Evolutionary conservation across 1,139 yeast species (phyloP).

Genomic region (Spencermartinsiella ligniputridi): DNA sequence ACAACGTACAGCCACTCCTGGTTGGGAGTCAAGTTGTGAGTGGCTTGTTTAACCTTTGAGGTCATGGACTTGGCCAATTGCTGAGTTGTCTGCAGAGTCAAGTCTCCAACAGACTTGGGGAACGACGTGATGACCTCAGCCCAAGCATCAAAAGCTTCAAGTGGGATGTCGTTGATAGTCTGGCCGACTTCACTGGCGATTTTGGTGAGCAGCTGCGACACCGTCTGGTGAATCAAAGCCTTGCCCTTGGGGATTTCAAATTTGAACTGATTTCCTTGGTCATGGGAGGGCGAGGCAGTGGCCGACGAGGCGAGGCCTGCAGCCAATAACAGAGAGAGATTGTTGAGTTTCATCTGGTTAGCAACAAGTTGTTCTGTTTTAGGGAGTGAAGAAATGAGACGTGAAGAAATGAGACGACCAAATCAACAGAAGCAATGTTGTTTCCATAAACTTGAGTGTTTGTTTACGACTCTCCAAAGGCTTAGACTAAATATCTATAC

Average conservation of each 20-base stretch:
- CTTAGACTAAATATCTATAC: too few species aligned
- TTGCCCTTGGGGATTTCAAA: slow-evolving; percentile 1
- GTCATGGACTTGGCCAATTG: slow-evolving; percentile 7
- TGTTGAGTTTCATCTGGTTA: slow-evolving; percentile 3
- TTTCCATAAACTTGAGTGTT: too few species aligned
- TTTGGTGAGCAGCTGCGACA: slow-evolving; percentile 13
- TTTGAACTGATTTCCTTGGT: not conserved
- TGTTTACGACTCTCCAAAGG: too few species aligned
- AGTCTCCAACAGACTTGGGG: slow-evolving; percentile 8
- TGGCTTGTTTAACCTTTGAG: slow-evolving; percentile 1
- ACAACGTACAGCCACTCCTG: slow-evolving; percentile 26
- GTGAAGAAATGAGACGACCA: too few species aligned
- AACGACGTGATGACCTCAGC: slow-evolving; percentile 21
- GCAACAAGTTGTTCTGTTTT: too few species aligned
- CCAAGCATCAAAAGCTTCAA: slow-evolving; percentile 28
- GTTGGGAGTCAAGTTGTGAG: slow-evolving; percentile 1
- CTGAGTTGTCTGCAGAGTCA: slow-evolving; percentile 10
- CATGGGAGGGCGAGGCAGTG: not conserved
- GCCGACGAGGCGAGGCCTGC: not conserved
- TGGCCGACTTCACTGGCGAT: slow-evolving; percentile 27
- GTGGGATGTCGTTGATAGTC: slow-evolving; percentile 25
- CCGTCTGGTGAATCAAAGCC: slow-evolving; percentile 4
- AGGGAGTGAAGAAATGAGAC: too few species aligned
- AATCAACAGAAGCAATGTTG: too few species aligned
- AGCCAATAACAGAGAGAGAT: not conserved